Percentiles rank a stretch among this genome's conserved stretches.
These are phyloP conservation scores for Gautieria morchelliformis DNA, from an alignment of 768 basidiomycete species.

Conservation along the genomic window DNA sequence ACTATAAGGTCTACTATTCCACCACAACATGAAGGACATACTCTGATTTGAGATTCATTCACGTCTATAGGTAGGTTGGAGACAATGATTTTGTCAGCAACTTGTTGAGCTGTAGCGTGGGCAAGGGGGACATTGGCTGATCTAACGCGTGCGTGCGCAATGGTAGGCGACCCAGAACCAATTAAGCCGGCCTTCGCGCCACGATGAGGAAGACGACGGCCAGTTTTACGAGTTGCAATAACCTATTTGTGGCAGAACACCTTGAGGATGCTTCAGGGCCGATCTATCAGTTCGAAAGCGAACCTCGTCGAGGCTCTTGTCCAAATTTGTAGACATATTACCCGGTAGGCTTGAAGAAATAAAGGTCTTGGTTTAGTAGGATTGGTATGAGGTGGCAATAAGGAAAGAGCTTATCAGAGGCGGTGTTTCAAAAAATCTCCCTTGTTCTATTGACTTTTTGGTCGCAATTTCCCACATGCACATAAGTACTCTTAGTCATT, in stretches of 20 bases:
- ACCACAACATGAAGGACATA: conserved; percentile 20
- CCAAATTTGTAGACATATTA: conserved; percentile 30
- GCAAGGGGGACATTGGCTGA: conserved; percentile 17
- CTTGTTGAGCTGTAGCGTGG: conserved; percentile 29
- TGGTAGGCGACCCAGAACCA: conserved; percentile 27
- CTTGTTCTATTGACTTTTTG: too few relatives aligned
- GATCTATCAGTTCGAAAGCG: conserved; percentile 18
- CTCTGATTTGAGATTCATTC: conserved; percentile 91
- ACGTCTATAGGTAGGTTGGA: conserved; percentile 91
- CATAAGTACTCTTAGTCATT: too few relatives aligned
- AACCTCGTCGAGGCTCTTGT: conserved; percentile 80
- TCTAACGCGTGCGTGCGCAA: conserved; percentile 29
- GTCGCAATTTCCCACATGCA: too few relatives aligned
- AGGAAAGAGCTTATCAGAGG: not conserved
- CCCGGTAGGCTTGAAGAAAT: not conserved
- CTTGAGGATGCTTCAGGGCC: conserved; percentile 19
- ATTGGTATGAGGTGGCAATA: not conserved
- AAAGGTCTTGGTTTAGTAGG: not conserved
- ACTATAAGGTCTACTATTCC: not conserved
- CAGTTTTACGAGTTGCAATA: conserved; percentile 6
- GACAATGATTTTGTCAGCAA: conserved; percentile 87
- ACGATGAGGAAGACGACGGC: not conserved
- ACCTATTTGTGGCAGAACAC: conserved; percentile 4
- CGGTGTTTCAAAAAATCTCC: too few relatives aligned
- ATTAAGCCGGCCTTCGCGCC: conserved; percentile 18